phyloP scores from a whole-genome alignment of 2,329 filamentous ascomycete genomes.

The Leptographium radiaticola region DNA sequence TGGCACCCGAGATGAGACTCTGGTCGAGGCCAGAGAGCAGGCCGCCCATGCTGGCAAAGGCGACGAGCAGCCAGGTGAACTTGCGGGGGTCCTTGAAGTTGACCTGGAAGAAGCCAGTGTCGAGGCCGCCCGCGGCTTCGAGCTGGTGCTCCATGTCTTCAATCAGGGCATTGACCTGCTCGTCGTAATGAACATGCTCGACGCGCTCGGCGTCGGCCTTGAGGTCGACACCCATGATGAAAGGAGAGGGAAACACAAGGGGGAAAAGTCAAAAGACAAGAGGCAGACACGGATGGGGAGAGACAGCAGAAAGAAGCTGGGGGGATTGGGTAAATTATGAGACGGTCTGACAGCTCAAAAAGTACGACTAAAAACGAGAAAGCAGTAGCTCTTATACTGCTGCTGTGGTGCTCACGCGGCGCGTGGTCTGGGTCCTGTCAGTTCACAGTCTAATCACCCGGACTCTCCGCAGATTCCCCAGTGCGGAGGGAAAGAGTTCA shows the following conservation, averaged over 20 bases:
- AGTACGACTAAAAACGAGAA: too few species aligned
- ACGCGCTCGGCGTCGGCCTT: neutral
- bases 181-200: neutral
- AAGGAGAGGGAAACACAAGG: too few species aligned
- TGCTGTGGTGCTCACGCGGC: too few species aligned
- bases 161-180: constrained; percentile 3
- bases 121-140: constrained; percentile 17
- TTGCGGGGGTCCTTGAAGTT: constrained; percentile 27
- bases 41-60: constrained; percentile 64
- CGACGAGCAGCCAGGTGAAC: constrained; percentile 56
- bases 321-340: too few species aligned
- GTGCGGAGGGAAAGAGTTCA: neutral
- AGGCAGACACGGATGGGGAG: too few species aligned
- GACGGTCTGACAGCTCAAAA: too few species aligned
- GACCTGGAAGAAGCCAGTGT: constrained; percentile 19
- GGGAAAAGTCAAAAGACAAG: too few species aligned
- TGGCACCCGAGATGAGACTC: constrained; percentile 58
- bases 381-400: too few species aligned
- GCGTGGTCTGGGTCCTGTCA: too few species aligned
- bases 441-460: neutral
- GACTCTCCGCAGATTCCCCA: neutral
- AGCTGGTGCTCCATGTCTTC: constrained; percentile 4
- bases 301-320: too few species aligned
- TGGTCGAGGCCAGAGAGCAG: constrained; percentile 61
- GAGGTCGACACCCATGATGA: too few species aligned